A percentile compares a stretch with the other conserved stretches of the same genome.
Conservation (phyloP, 23 red algal genomes). For the Cyanidium caldarium region DNA sequence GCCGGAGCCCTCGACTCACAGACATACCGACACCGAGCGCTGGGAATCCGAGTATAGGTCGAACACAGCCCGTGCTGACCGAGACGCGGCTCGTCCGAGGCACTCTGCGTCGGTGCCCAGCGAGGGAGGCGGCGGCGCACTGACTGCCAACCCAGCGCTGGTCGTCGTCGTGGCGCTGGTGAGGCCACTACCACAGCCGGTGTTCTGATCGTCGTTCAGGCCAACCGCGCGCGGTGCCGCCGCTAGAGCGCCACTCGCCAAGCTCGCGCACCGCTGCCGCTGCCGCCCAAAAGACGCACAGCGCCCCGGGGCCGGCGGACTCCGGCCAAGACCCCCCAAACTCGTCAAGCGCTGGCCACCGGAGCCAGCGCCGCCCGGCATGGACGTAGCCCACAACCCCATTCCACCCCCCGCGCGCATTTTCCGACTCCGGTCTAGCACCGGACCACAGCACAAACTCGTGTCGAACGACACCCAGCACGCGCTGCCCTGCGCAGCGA, state of each 20-base stretch:
- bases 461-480: not conserved
- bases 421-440: not conserved
- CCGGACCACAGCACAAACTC: not conserved
- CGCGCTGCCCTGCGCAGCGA: not conserved
- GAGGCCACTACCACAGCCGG: not conserved
- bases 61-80: not conserved
- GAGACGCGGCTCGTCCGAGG: not conserved
- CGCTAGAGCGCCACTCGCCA: not conserved
- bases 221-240: not conserved
- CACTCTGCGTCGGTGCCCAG: not conserved
- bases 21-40: conserved; percentile 4
- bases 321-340: not conserved
- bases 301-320: not conserved
- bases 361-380: not conserved
- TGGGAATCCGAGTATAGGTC: conserved; percentile 9
- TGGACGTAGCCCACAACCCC: not conserved
- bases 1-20: not conserved
- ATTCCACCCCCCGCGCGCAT: not conserved
- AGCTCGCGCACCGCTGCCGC: not conserved
- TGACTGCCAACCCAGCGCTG: not conserved
- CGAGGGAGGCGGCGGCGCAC: not conserved
- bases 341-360: not conserved
- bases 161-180: not conserved
- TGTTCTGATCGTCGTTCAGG: not conserved
- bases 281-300: not conserved